phyloP scores from a whole-genome alignment of 176 grass and related monocot species.

The Oryza brachyantha region DNA sequence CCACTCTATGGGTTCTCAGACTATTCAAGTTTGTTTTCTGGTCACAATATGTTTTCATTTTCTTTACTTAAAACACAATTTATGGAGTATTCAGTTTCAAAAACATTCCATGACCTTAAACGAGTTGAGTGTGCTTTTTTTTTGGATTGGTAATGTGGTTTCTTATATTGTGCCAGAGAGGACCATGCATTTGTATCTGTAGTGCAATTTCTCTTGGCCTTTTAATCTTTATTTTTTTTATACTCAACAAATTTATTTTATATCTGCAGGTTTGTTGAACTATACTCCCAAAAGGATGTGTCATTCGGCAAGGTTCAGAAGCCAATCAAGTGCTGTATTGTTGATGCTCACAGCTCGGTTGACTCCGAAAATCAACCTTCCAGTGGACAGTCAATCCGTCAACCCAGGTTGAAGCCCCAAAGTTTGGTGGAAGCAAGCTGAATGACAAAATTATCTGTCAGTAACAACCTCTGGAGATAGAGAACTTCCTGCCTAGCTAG shows the following conservation, averaged over 20 bases:
- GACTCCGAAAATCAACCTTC: slow-evolving; percentile 21
- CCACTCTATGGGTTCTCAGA: neutral
- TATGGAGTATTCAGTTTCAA: too few species aligned
- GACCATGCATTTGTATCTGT: neutral
- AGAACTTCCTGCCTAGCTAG: neutral
- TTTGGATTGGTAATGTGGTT: neutral
- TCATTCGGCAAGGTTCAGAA: slow-evolving; percentile 67
- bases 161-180: neutral
- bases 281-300: slow-evolving; percentile 45
- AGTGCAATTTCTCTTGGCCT: neutral
- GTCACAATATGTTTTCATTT: neutral
- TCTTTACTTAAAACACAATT: neutral
- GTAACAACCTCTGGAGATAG: neutral
- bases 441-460: neutral
- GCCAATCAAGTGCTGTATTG: slow-evolving; percentile 49
- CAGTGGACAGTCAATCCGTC: neutral
- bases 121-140: neutral
- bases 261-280: slow-evolving; percentile 50
- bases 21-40: neutral
- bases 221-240: neutral
- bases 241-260: slow-evolving; percentile 13
- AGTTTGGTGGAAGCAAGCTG: slow-evolving; percentile 27
- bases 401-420: slow-evolving; percentile 9
- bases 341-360: slow-evolving; percentile 5
- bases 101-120: neutral